Evolutionary conservation across 306 rosid species (phyloP), one percentile per base, ranked within the genome.

Genomic region (Fragaria vesca): DNA sequence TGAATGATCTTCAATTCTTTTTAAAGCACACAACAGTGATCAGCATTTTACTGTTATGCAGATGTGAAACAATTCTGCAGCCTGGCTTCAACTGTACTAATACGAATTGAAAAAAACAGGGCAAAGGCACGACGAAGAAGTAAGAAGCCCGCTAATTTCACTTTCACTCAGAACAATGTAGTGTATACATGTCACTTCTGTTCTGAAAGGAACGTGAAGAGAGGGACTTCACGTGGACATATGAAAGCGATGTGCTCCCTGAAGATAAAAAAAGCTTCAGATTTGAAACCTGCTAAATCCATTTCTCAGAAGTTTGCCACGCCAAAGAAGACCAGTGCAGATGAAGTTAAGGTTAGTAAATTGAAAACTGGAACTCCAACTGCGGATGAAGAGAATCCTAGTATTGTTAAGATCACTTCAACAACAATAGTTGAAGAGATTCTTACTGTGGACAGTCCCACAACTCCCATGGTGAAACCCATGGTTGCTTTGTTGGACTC

Each of bases 181-280:
- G 97, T 86, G 62, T 89, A 86, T 85, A 76, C 85, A 48, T 92
- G 98, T 42, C 93, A 87, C 79, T 87, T 85, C 45, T 88, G 95
- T 84, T 88, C 83, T 6, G 80, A 82, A 65, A 79, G 79, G 81
- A 92, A 90, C 86, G 21, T 80, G 79, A 90, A 76, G 86, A 87
- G 87, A 82, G 97, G 96, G 61, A 85, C 91, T 24, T 80, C 85
- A 10, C 82, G 79, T 81, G 89, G 93, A 76, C 87, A 87, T 79
- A 50, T 86, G 74, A 36, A 36, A 36, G 40, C 40, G 40, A 36
- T 36, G 4, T 36, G 40, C 40, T 0, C 40, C 40, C 6, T 5
- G 6, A 4, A 36, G 40, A 36, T 4, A 4, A 36, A 36, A 5
- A 36, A 4, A 40, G 45, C 45, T 40, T 40, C 45, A 40, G 45